phyloP scores from a whole-genome alignment of 768 basidiomycete species.

The Lentinula boryana region DNA sequence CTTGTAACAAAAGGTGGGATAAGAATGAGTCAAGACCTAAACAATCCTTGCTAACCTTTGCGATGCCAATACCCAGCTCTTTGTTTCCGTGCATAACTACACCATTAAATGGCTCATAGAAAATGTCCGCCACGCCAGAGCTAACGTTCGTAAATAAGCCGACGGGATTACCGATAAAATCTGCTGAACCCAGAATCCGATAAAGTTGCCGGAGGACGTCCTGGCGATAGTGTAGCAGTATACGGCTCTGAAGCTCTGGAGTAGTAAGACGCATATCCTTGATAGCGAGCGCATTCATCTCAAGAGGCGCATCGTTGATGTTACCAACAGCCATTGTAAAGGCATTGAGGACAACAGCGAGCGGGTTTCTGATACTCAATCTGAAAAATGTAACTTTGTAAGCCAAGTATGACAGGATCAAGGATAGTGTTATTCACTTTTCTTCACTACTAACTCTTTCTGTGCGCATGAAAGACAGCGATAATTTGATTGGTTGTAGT shows the following conservation, averaged over 20 bases:
- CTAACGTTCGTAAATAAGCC: conserved; percentile 98
- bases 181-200: conserved; percentile 95
- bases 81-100: conserved; percentile 95
- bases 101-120: conserved; percentile 90
- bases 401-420: background rate
- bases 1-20: conserved; percentile 27
- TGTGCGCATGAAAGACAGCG: conserved; percentile 95
- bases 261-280: conserved; percentile 89
- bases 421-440: conserved; percentile 51
- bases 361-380: conserved; percentile 78
- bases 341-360: conserved; percentile 90
- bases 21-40: background rate
- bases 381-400: conserved; percentile 25
- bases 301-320: conserved; percentile 91
- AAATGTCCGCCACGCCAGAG: conserved; percentile 95
- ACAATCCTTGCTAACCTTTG: conserved; percentile 53
- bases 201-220: conserved; percentile 93
- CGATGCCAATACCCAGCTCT: conserved; percentile 90
- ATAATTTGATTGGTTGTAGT: conserved; percentile 88
- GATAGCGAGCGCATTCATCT: conserved; percentile 89
- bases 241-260: conserved; percentile 78
- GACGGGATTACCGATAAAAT: conserved; percentile 94
- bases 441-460: conserved; percentile 90
- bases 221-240: conserved; percentile 89
- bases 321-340: conserved; percentile 97